Conservation (phyloP, 2,329 filamentous ascomycete genomes). For the Zymoseptoria crescenta region DNA sequence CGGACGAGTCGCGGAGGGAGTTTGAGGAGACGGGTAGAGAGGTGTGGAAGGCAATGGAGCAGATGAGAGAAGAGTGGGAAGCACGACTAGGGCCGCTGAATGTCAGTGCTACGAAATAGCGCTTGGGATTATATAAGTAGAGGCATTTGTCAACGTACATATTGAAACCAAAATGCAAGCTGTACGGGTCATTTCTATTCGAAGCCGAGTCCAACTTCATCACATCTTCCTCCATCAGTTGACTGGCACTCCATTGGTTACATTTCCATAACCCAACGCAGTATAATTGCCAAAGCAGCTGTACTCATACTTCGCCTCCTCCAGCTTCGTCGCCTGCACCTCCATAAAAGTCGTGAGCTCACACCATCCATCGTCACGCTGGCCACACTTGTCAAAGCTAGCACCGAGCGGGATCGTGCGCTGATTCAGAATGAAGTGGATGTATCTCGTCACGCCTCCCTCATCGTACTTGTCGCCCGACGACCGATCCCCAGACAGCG, state of each 20-base stretch:
- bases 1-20: constrained; percentile 59
- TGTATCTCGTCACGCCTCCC: constrained; percentile 52
- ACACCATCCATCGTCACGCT: constrained; percentile 67
- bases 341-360: constrained; percentile 61
- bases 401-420: constrained; percentile 60
- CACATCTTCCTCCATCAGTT: not conserved
- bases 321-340: constrained; percentile 52
- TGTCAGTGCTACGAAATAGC: not conserved
- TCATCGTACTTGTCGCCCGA: constrained; percentile 40
- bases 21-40: constrained; percentile 59
- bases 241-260: constrained; percentile 44
- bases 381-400: constrained; percentile 59
- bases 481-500: constrained; percentile 49
- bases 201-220: not conserved
- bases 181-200: not conserved
- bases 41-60: constrained; percentile 35
- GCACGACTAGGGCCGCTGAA: constrained; percentile 34
- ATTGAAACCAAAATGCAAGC: not conserved
- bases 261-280: constrained; percentile 40
- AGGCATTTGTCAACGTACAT: not conserved
- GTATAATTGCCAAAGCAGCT: constrained; percentile 57
- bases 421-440: constrained; percentile 63
- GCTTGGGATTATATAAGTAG: not conserved
- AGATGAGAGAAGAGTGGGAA: constrained; percentile 32
- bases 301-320: constrained; percentile 54